Evolutionary conservation across 2,329 filamentous ascomycete genomes (phyloP), one percentile per base, ranked within the genome.

Genomic region (Thielaviopsis musarum): DNA sequence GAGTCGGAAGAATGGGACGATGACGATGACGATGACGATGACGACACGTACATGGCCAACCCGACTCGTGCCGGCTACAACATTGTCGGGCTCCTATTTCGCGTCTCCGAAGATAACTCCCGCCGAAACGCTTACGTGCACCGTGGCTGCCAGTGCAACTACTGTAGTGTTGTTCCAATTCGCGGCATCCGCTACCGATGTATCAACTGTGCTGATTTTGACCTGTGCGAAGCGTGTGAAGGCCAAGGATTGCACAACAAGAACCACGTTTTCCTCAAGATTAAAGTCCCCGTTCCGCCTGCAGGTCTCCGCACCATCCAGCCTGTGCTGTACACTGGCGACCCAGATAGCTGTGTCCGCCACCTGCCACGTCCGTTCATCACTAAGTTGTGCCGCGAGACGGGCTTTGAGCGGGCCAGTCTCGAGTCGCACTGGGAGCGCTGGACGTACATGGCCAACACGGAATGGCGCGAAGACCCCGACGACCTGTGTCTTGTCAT

Each of bases 211-310:
- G 83, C 88, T 64, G 91, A 98, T 71, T 97, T 90, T 68, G 93
- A 98, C 69, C 81, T 98, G 1, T 98, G 93, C 74, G 90, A 96
- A 68, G 84, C 84, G 7, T 98, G 93, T 72, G 91, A 98, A 72
- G 81, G 87, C 5, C 81, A 84, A 65, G 81, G 81, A 22, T 72
- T 84, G 1, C 91, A 95, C 68, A 83, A 80, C 67, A 94, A 91
- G 70, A 95, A 90, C 1, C 93, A 98, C 70, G 81, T 97, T 53
- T 97, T 98, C 72, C 95, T 94, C 77, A 97, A 97, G 70, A 87
- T 98, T 67, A 85, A 85, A 59, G 85, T 97, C 12, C 93, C 93
- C 1, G 87, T 90, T 0, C 89, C 91, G 0, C 87, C 89, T 30
- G 83, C 95, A 60, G 87, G 87, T 2, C 84, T 87, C 1, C 82